phyloP scores from a whole-genome alignment of 2,329 filamentous ascomycete species.

The Aspergillus novoparasiticus region DNA sequence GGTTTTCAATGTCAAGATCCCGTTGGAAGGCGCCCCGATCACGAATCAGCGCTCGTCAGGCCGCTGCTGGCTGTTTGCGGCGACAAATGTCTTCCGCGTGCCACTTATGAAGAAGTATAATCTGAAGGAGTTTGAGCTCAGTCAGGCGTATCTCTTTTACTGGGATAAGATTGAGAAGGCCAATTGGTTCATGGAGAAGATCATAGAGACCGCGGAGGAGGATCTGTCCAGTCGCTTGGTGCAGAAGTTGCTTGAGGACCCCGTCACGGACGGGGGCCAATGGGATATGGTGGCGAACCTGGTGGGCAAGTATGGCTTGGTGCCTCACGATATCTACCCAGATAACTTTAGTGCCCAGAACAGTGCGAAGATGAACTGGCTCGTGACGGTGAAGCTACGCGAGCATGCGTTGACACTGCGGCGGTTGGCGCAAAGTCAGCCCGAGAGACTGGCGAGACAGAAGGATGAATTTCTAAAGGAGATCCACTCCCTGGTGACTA shows the following conservation, averaged over 20 bases:
- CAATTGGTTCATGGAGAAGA: constrained; percentile 85
- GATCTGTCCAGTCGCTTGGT: constrained; percentile 74
- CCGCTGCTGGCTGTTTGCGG: constrained; percentile 88
- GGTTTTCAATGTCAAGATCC: constrained; percentile 80
- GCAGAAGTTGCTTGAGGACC: constrained; percentile 66
- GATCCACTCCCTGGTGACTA: constrained; percentile 77
- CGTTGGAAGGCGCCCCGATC: constrained; percentile 77
- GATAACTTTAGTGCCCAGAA: constrained; percentile 78
- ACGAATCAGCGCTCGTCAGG: constrained; percentile 83
- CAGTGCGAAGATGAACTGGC: constrained; percentile 68
- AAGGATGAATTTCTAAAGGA: constrained; percentile 79
- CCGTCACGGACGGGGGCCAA: constrained; percentile 80
- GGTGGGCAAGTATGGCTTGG: constrained; percentile 84
- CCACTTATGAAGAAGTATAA: constrained; percentile 82
- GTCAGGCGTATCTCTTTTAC: constrained; percentile 85
- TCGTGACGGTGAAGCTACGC: constrained; percentile 83
- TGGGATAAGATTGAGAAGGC: constrained; percentile 93
- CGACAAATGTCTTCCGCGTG: constrained; percentile 90
- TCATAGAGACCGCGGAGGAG: constrained; percentile 72
- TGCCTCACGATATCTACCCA: constrained; percentile 78
- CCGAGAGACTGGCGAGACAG: constrained; percentile 45
- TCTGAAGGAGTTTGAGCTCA: constrained; percentile 79
- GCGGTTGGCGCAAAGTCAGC: constrained; percentile 47
- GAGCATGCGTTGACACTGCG: constrained; percentile 77
- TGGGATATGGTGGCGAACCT: constrained; percentile 92